These are phyloP conservation scores for Turnera subulata DNA, from an alignment of 345 rosid genomes.

Conservation along the genomic window DNA sequence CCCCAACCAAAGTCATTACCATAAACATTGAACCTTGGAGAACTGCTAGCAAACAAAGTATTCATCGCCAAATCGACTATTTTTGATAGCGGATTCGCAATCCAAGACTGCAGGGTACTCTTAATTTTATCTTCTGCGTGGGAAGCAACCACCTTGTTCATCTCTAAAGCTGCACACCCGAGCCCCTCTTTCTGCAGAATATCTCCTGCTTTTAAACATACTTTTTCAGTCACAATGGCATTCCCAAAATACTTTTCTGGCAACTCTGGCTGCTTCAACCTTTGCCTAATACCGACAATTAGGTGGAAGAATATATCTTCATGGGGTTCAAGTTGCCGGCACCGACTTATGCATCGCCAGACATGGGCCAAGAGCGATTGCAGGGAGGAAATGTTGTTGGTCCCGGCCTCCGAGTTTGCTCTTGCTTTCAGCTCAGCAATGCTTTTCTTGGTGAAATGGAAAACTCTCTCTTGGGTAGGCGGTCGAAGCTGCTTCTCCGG, in stretches of 20 bases:
- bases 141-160: too few species aligned
- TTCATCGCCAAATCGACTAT: neutral
- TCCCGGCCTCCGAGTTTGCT: too few species aligned
- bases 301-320: neutral
- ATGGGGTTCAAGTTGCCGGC: neutral
- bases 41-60: accelerated
- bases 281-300: neutral
- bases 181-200: constrained; percentile 8
- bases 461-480: constrained; percentile 12
- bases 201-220: constrained; percentile 6
- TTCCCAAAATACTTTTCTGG: constrained; percentile 21
- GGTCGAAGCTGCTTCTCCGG: neutral
- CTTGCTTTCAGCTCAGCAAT: too few species aligned
- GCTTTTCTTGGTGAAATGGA: constrained; percentile 10
- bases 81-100: neutral
- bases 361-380: too few species aligned
- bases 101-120: neutral
- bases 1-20: too few species aligned
- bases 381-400: too few species aligned
- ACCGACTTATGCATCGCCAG: too few species aligned
- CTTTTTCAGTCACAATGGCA: neutral
- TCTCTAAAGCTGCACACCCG: too few species aligned
- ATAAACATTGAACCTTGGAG: too few species aligned
- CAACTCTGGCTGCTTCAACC: constrained; percentile 3
- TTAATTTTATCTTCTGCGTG: constrained; percentile 8